Evolutionary conservation across 2,329 filamentous ascomycete species (phyloP).

Genomic region (Dendryphion nanum): DNA sequence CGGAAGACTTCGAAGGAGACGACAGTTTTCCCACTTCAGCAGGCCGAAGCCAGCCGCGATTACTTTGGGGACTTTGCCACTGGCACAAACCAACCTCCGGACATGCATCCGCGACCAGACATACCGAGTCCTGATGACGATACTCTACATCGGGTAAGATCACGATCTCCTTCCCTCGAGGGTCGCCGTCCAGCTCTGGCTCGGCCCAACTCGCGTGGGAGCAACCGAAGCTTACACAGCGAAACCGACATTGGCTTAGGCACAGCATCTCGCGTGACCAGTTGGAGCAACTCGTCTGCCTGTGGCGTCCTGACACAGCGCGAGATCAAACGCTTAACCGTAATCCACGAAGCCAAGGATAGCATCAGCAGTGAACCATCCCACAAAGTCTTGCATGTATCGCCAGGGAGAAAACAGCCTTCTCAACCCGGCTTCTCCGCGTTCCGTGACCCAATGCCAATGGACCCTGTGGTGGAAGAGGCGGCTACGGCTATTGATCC

Average conservation of each 20-base stretch:
- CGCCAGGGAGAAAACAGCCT: conserved; percentile 16
- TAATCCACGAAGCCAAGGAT: conserved; percentile 58
- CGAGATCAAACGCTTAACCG: conserved; percentile 60
- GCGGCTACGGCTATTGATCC: conserved; percentile 26
- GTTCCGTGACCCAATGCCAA: conserved; percentile 32
- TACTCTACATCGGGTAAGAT: conserved; percentile 43
- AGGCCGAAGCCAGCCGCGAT: conserved; percentile 48
- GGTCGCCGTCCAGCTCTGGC: conserved; percentile 7
- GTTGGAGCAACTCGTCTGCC: conserved; percentile 66
- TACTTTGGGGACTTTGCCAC: conserved; percentile 31
- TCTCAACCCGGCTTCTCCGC: conserved; percentile 20
- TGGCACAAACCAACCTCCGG: conserved; percentile 13
- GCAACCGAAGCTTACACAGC: conserved; percentile 30
- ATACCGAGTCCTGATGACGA: conserved; percentile 42
- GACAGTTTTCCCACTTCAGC: conserved; percentile 50
- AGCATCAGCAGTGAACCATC: conserved; percentile 31
- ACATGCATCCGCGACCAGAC: conserved; percentile 30
- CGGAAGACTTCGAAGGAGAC: conserved; percentile 36
- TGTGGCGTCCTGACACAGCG: conserved; percentile 53
- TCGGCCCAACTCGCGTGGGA: conserved; percentile 21
- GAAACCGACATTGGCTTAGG: conserved; percentile 53
- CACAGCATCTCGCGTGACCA: conserved; percentile 58
- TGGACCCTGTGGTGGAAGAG: conserved; percentile 28
- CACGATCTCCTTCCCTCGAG: conserved; percentile 25
- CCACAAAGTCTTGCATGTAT: conserved; percentile 5